Conservation (phyloP, 2,329 filamentous ascomycete genomes). For the Apiospora marii region DNA sequence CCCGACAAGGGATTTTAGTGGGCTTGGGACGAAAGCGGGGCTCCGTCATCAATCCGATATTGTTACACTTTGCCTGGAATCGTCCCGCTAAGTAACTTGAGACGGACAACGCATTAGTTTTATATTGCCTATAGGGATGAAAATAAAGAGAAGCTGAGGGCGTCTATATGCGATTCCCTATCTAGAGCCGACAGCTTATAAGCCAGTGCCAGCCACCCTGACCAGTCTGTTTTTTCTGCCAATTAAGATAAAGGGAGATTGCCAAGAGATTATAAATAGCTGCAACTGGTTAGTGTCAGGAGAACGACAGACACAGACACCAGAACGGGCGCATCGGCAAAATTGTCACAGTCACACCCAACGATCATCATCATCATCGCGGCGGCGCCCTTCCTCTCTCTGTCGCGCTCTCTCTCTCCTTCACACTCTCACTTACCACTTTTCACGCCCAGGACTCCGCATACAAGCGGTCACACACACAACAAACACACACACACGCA, state of each 20-base stretch:
- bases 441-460: neutral
- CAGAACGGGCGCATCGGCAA: neutral
- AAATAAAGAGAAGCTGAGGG: neutral
- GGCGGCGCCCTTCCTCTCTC: neutral
- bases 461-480: neutral
- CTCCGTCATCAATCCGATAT: slow-evolving; percentile 4
- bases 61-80: neutral
- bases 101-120: slow-evolving; percentile 13
- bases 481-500: neutral
- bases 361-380: no score
- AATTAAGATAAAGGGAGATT: neutral
- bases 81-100: slow-evolving; percentile 9
- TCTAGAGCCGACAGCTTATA: neutral
- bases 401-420: neutral
- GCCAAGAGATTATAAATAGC: slow-evolving; percentile 11
- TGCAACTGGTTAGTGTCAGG: slow-evolving; percentile 18
- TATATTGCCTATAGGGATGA: neutral
- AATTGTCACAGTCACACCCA: neutral
- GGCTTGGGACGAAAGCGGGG: neutral
- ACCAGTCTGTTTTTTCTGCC: no score
- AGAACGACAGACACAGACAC: neutral
- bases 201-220: neutral
- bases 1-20: slow-evolving; percentile 7
- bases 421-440: neutral
- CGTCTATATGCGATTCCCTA: neutral